Conservation (phyloP, 2,329 filamentous ascomycete genomes). For the Oidium heveae region DNA sequence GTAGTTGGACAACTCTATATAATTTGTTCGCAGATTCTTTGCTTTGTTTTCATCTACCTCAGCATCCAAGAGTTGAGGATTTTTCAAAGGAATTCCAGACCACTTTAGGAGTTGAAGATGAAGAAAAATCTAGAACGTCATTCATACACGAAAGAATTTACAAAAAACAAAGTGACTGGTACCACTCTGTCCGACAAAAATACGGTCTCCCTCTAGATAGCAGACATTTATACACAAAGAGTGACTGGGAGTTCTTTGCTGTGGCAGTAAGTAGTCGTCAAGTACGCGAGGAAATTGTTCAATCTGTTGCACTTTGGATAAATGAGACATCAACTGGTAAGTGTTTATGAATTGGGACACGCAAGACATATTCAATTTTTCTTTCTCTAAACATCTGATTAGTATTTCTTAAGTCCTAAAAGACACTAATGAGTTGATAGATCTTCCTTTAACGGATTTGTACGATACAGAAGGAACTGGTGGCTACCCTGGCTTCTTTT, state of each 20-base stretch:
- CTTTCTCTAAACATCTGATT: too few relatives aligned
- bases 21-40: slow-evolving; percentile 46
- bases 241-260: slow-evolving; percentile 78
- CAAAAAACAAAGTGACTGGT: slow-evolving; percentile 58
- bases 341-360: slow-evolving; percentile 4
- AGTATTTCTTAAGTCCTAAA: neutral
- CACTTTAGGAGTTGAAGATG: slow-evolving; percentile 5
- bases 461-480: slow-evolving; percentile 60
- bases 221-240: slow-evolving; percentile 65
- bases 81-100: slow-evolving; percentile 6
- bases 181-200: slow-evolving; percentile 49
- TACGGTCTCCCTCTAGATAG: slow-evolving; percentile 67
- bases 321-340: slow-evolving; percentile 51
- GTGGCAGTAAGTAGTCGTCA: slow-evolving; percentile 48
- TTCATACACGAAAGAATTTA: slow-evolving; percentile 60
- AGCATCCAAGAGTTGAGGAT: slow-evolving; percentile 6
- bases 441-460: slow-evolving; percentile 56
- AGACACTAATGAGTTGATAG: slow-evolving; percentile 13
- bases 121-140: slow-evolving; percentile 14
- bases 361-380: too few relatives aligned
- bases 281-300: slow-evolving; percentile 45
- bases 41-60: slow-evolving; percentile 47
- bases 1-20: slow-evolving; percentile 50
- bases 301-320: slow-evolving; percentile 53
- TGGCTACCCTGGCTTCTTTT: slow-evolving; percentile 46